Evolutionary conservation across 306 rosid genomes (phyloP).

Genomic region (Vachellia collinsii): DNA sequence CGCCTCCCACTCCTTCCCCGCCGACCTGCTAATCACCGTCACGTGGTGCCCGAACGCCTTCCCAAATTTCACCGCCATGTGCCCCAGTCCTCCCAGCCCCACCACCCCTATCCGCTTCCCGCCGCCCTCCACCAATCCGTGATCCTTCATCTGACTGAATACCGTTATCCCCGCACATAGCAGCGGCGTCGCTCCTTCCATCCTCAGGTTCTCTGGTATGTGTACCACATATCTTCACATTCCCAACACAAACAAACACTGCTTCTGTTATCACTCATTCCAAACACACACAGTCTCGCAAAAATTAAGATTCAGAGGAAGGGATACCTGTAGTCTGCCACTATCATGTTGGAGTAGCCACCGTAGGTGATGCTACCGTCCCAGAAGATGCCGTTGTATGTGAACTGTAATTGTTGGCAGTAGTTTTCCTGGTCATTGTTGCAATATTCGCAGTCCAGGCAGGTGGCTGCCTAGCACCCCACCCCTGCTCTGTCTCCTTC

Average conservation of each 20-base stretch:
- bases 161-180: constrained; percentile 76
- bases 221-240: constrained; percentile 67
- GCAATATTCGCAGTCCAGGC: constrained; percentile 69
- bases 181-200: constrained; percentile 71
- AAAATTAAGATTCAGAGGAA: not conserved
- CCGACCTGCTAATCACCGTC: constrained; percentile 75
- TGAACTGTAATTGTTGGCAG: constrained; percentile 53
- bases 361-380: constrained; percentile 77
- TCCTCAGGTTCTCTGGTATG: constrained; percentile 53
- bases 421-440: constrained; percentile 58
- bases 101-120: constrained; percentile 66
- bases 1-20: constrained; percentile 68
- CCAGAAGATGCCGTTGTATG: constrained; percentile 77
- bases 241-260: not conserved
- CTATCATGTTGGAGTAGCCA: no score
- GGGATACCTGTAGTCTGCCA: constrained; percentile 65
- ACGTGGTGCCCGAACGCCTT: constrained; percentile 83
- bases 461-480: constrained; percentile 71
- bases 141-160: constrained; percentile 65
- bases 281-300: not conserved
- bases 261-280: not conserved
- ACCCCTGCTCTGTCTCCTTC: constrained; percentile 77
- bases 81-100: constrained; percentile 83
- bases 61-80: constrained; percentile 72
- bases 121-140: constrained; percentile 39